Conservation (phyloP, 1,284 basidiomycete genomes). For the Ustilago xerochloae region DNA sequence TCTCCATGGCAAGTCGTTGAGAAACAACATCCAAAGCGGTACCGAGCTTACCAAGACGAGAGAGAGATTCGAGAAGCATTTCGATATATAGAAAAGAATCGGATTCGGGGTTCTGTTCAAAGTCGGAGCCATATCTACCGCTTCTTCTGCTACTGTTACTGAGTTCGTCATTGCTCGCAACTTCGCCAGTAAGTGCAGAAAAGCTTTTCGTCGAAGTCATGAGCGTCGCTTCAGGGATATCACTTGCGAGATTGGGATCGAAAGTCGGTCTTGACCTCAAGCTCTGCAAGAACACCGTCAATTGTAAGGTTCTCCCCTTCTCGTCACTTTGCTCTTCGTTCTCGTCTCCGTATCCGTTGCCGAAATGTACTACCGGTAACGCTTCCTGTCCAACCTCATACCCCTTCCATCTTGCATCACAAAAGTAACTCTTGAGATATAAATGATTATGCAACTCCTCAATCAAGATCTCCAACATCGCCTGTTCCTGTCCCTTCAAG, state of each 20-base stretch:
- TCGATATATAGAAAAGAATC: conserved; percentile 96
- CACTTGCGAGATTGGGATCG: conserved; percentile 47
- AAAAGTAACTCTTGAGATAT: conserved; percentile 97
- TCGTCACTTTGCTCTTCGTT: neutral
- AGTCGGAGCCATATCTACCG: conserved; percentile 32
- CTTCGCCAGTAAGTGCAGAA: conserved; percentile 39
- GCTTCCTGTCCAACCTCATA: conserved; percentile 82
- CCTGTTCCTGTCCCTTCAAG: conserved; percentile 81
- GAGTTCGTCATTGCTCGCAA: conserved; percentile 1
- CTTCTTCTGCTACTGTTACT: neutral
- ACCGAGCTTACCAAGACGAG: conserved; percentile 88
- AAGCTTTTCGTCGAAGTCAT: conserved; percentile 35
- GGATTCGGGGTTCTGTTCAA: conserved; percentile 79
- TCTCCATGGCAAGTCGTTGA: conserved; percentile 85
- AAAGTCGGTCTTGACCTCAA: conserved; percentile 43
- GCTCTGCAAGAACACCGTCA: conserved; percentile 46
- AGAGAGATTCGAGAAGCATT: conserved; percentile 88
- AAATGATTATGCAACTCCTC: conserved; percentile 97
- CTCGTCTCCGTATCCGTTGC: conserved; percentile 34
- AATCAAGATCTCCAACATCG: conserved; percentile 78
- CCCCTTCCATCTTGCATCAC: conserved; percentile 87
- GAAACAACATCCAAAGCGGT: conserved; percentile 83
- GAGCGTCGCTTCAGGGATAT: conserved; percentile 38
- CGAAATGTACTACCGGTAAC: conserved; percentile 59
- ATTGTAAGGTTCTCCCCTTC: conserved; percentile 26